Base-by-base conservation (phyloP, 192 early-diverging fungal species). In the Podila epigama region DNA sequence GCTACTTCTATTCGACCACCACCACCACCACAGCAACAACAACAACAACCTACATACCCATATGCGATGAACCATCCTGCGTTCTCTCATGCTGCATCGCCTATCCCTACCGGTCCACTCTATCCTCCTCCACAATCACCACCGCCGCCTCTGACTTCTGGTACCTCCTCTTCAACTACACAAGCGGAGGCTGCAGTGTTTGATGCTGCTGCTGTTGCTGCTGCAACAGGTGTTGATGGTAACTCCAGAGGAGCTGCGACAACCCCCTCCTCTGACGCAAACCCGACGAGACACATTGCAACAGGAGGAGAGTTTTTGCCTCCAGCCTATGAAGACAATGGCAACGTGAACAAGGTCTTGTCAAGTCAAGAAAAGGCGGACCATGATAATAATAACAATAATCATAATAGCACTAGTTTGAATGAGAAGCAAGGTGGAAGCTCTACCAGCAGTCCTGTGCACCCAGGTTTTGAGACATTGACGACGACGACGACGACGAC, bases 141-240 rank as follows among this genome's bases (percentile, higher is more conserved):
- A 42, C 58, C 58, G 28, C 58, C 58, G 27, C 13, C 55, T 5
- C 31, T 53, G 12, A 39, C 39, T 27, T 20, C 2, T 20, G 28
- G 51, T 32, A 32, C 55, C 15, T 36, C 58, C 9, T 9, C 60
- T 9, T 60, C 66, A 7, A 16, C 66, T 18, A 36, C 55, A 33
- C 39, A 70, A 35, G 58, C 41, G 11, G 58, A 60, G 37, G 68
- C 53, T 11, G 68, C 68, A 2, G 60, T 48, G 5, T 36, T 63
- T 22, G 29, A 40, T 35, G 58, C 66, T 1, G 65, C 54, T 1
- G 56, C 65, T 18, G 66, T 50, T 18, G 56, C 66, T 1, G 57
- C 56, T 15, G 44, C 44, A 15, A n/a, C n/a, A n/a, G n/a, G n/a
- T n/a, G n/a, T n/a, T n/a, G n/a, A n/a, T n/a, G n/a, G n/a, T n/a